phyloP scores from a whole-genome alignment of 768 basidiomycete species.

The Tulasnella calospora region DNA sequence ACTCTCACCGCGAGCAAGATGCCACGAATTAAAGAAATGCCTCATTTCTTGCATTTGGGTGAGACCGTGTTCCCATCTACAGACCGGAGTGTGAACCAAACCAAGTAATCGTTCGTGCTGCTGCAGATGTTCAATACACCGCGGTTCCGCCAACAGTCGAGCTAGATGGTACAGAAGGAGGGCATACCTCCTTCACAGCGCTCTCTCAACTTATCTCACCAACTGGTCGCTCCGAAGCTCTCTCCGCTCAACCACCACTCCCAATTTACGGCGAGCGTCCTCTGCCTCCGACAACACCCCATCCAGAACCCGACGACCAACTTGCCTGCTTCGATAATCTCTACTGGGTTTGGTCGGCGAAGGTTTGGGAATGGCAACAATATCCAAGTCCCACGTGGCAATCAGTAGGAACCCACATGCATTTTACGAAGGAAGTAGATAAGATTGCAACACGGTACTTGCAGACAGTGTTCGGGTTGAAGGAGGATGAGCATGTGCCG shows the following conservation, averaged over 20 bases:
- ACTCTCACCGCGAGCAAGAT: not conserved
- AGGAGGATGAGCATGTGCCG: not conserved
- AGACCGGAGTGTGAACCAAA: not conserved
- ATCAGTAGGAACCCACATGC: conserved; percentile 16
- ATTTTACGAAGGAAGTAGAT: not conserved
- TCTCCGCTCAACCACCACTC: not conserved
- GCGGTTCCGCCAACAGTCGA: not conserved
- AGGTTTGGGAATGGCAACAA: conserved; percentile 29
- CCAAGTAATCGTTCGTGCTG: not conserved
- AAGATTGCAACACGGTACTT: not conserved
- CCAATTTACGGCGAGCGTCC: not conserved
- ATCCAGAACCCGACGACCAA: conserved; percentile 29
- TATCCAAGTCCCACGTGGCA: conserved; percentile 30
- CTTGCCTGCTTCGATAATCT: conserved; percentile 29
- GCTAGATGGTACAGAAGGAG: not conserved
- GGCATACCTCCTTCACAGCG: not conserved
- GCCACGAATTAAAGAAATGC: not conserved
- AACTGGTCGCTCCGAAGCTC: not conserved
- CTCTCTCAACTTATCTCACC: not conserved
- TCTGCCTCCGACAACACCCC: not conserved
- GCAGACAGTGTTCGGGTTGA: not conserved
- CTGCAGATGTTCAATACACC: not conserved
- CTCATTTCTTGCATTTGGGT: not conserved
- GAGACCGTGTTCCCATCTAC: not conserved
- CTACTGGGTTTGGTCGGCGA: conserved; percentile 20